phyloP scores from a whole-genome alignment of 192 early-diverging fungal genomes.

The Backusella macrospora region DNA sequence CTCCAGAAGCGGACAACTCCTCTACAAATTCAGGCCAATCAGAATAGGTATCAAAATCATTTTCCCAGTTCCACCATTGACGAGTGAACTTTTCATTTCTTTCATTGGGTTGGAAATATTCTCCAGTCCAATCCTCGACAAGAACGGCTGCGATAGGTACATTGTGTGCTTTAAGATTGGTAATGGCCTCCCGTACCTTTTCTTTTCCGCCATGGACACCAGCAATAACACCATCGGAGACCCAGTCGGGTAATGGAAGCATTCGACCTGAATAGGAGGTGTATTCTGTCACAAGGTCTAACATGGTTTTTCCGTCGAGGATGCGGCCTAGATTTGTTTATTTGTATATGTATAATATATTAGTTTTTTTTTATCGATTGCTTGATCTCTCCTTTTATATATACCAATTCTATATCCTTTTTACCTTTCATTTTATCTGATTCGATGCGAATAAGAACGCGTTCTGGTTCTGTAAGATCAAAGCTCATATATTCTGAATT shows the following conservation, averaged over 20 bases:
- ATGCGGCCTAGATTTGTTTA: slow-evolving; percentile 29
- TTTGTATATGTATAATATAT: background rate
- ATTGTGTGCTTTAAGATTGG: slow-evolving; percentile 18
- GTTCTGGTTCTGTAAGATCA: slow-evolving; percentile 34
- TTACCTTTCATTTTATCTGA: slow-evolving; percentile 8
- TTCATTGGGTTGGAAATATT: slow-evolving; percentile 29
- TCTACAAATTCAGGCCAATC: slow-evolving; percentile 31
- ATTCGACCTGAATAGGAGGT: slow-evolving; percentile 40
- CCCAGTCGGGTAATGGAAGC: slow-evolving; percentile 39
- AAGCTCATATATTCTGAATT: slow-evolving; percentile 41
- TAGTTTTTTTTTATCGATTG: background rate
- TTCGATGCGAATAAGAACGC: slow-evolving; percentile 35
- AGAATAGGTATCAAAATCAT: slow-evolving; percentile 34
- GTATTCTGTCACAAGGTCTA: slow-evolving; percentile 42
- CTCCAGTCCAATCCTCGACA: slow-evolving; percentile 43
- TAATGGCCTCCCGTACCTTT: slow-evolving; percentile 32
- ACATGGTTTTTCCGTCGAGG: slow-evolving; percentile 34
- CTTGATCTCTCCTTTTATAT: too few relatives aligned
- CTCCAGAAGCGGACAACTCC: slow-evolving; percentile 6
- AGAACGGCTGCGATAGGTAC: slow-evolving; percentile 41
- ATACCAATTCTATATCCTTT: too few relatives aligned
- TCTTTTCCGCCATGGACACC: slow-evolving; percentile 44
- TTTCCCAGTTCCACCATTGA: slow-evolving; percentile 48
- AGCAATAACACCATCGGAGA: slow-evolving; percentile 32
- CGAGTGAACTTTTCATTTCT: slow-evolving; percentile 25